These are phyloP conservation scores for Lasiodiplodia hormozganensis DNA, from an alignment of 2,329 filamentous ascomycete species.

Conservation along the genomic window DNA sequence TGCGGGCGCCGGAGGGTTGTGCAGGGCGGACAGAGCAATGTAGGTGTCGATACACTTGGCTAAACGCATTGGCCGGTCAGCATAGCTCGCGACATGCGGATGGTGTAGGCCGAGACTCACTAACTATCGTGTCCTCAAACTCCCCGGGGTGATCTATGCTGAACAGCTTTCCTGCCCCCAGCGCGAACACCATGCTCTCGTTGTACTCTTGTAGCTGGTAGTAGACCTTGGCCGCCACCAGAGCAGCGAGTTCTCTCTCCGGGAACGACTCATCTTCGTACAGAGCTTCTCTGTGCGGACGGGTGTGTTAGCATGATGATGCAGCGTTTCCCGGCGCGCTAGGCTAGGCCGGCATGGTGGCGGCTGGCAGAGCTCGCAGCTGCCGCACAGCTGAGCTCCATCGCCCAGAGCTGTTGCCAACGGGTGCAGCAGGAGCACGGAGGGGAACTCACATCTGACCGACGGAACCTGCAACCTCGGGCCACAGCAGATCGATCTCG, in stretches of 20 bases:
- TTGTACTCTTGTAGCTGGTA: slow-evolving; percentile 99
- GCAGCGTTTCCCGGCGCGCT: slow-evolving; percentile 26
- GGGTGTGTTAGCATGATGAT: slow-evolving; percentile 24
- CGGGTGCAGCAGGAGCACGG: not conserved
- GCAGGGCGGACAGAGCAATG: slow-evolving; percentile 76
- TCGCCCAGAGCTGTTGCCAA: not conserved
- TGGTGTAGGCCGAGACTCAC: slow-evolving; percentile 48
- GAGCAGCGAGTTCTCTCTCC: slow-evolving; percentile 89
- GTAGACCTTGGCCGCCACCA: slow-evolving; percentile 97
- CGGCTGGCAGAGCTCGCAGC: slow-evolving; percentile 29
- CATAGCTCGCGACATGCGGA: not conserved
- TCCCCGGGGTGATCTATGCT: slow-evolving; percentile 89
- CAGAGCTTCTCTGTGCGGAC: slow-evolving; percentile 77
- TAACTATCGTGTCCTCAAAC: slow-evolving; percentile 98
- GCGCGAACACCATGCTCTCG: slow-evolving; percentile 97
- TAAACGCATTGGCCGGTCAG: slow-evolving; percentile 37
- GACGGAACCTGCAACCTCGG: slow-evolving; percentile 90
- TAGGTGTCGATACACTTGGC: slow-evolving; percentile 98
- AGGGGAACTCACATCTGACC: slow-evolving; percentile 79
- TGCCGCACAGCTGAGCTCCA: slow-evolving; percentile 17
- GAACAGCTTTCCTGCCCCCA: slow-evolving; percentile 93
- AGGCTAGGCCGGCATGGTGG: slow-evolving; percentile 15
- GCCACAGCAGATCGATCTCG: slow-evolving; percentile 97
- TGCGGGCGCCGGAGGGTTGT: slow-evolving; percentile 59
- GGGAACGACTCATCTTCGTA: slow-evolving; percentile 97